Conservation (phyloP, 2,329 filamentous ascomycete species). For the Diatrype stigma region DNA sequence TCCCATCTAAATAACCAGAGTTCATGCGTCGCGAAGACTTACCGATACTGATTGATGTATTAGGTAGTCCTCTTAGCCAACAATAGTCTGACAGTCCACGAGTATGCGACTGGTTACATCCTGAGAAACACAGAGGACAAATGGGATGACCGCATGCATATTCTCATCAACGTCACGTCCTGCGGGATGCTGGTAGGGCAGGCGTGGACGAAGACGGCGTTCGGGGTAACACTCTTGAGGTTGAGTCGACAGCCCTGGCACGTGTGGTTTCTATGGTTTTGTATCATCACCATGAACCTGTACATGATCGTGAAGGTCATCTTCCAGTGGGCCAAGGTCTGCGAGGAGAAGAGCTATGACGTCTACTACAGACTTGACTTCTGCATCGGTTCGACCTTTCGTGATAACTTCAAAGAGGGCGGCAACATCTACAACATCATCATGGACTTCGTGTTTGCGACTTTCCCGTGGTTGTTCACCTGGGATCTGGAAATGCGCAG, state of each 20-base stretch:
- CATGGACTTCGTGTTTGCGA: slow-evolving; percentile 49
- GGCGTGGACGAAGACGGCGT: slow-evolving; percentile 32
- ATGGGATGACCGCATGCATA: slow-evolving; percentile 12
- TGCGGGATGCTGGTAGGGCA: slow-evolving; percentile 8
- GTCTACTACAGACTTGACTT: slow-evolving; percentile 6
- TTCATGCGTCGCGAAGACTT: background rate
- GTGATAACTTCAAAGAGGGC: slow-evolving; percentile 6
- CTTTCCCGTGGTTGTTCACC: slow-evolving; percentile 47
- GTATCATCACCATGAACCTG: slow-evolving; percentile 30
- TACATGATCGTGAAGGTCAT: slow-evolving; percentile 16
- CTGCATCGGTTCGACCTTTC: slow-evolving; percentile 5
- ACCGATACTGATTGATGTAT: background rate
- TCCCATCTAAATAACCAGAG: background rate
- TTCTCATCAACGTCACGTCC: slow-evolving; percentile 7
- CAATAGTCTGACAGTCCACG: slow-evolving; percentile 6
- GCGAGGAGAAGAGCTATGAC: slow-evolving; percentile 6
- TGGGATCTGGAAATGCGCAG: slow-evolving; percentile 43
- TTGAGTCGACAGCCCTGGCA: slow-evolving; percentile 21
- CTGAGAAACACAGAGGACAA: slow-evolving; percentile 2
- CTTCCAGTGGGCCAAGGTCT: slow-evolving; percentile 15
- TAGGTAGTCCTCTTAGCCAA: slow-evolving; percentile 7
- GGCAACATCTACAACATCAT: slow-evolving; percentile 44
- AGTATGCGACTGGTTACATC: slow-evolving; percentile 10
- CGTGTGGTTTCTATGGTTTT: slow-evolving; percentile 25
- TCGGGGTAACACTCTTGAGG: slow-evolving; percentile 33